These are phyloP conservation scores for Leptographium procerum DNA, from an alignment of 2,329 filamentous ascomycete genomes.

Conservation along the genomic window DNA sequence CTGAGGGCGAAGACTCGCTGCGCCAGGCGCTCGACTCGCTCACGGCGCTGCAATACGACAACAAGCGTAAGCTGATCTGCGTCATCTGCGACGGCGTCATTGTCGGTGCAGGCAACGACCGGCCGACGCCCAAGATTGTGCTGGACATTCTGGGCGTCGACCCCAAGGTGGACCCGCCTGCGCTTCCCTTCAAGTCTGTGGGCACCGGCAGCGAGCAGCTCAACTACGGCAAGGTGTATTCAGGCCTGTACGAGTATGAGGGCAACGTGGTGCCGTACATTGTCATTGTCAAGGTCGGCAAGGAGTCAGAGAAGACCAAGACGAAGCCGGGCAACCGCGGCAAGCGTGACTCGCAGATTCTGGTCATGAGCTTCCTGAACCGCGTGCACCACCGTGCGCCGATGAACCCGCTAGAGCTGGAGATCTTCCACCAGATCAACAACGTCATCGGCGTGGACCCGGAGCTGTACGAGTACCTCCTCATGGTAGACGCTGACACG, in stretches of 20 bases:
- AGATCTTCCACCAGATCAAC: conserved; percentile 99
- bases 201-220: conserved; percentile 82
- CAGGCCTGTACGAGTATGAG: conserved; percentile 92
- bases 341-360: conserved; percentile 94
- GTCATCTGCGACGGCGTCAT: conserved; percentile 97
- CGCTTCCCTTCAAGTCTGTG: conserved; percentile 87
- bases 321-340: conserved; percentile 94
- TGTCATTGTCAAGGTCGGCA: conserved; percentile 93
- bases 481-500: conserved; percentile 98
- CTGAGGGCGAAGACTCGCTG: conserved; percentile 91
- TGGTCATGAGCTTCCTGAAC: conserved; percentile 96
- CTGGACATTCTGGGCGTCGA: conserved; percentile 95
- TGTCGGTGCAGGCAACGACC: conserved; percentile 88
- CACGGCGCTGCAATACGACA: conserved; percentile 90
- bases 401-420: conserved; percentile 92
- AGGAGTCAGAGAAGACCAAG: conserved; percentile 85
- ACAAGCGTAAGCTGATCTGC: conserved; percentile 93
- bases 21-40: conserved; percentile 89
- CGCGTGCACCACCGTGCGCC: conserved; percentile 87
- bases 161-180: conserved; percentile 89
- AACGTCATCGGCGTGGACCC: conserved; percentile 98
- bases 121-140: conserved; percentile 94
- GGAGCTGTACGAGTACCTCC: conserved; percentile 89
- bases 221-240: conserved; percentile 98
- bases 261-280: conserved; percentile 95